Evolutionary conservation across 768 basidiomycete species (phyloP), one percentile per base, ranked within the genome.

Genomic region (Lactarius deliciosus): DNA sequence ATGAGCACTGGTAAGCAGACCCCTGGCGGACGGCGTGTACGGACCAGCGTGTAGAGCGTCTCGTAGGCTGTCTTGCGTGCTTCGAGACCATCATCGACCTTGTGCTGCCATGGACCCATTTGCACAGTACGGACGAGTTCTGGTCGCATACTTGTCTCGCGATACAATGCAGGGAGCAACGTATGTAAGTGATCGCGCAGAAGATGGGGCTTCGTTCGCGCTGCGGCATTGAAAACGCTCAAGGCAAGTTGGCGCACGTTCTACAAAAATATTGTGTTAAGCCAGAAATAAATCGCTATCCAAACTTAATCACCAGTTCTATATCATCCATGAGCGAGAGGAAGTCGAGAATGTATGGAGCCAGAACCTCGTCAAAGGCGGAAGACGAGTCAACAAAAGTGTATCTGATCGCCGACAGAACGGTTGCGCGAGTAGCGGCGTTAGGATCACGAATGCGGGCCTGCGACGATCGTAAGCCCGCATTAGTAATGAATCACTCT

Each of bases 71-170:
- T 96, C 82, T 98, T 98, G 65, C 97, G 87, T 25, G 95, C 89
- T 69, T 98, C 96, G 47, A 98, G 82, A 57, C 97, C 97, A 70
- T 98, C 96, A 72, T 99, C 97, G 61, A 97, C 93, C 75, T 92
- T 94, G 78, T 96, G 94, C 32, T 90, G 92, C 94, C 94, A 97
- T 2, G 95, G 94, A 25, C 95, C 94, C 95, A 97, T 97, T 74
- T 94, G 92, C 15, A 97, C 94, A 1, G 91, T 92, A 36, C 91
- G 87, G 73, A 96, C 88, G 65, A 95, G 86, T 2, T 88, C 83
- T 2, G 85, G 82, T 69, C 92, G 94, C 74, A 95, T 78, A 43
- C 82, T 74, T 0, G 96, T 97, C 78, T 98, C 94, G 43, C 85
- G 82, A 77, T 97, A 98, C 32, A 99, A 80, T 64, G 83, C 85